Conservation (phyloP, 176 grass and related monocot species). For the Lolium multiflorum region DNA sequence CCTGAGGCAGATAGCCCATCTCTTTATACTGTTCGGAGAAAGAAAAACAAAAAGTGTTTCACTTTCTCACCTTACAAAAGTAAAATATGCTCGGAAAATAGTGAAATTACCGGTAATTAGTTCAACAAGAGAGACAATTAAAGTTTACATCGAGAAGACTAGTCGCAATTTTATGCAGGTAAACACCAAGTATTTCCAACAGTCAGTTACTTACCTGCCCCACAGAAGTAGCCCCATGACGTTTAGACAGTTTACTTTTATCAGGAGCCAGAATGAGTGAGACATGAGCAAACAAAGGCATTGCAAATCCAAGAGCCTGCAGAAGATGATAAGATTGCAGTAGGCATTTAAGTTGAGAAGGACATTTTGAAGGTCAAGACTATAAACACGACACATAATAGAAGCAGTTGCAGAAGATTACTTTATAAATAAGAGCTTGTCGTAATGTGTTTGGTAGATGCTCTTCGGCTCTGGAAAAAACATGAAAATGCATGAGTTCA, state of each 20-base stretch:
- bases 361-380: slow-evolving; percentile 9
- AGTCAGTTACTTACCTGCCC: slow-evolving; percentile 67
- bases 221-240: slow-evolving; percentile 97
- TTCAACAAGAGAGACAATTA: slow-evolving; percentile 9
- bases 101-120: not conserved
- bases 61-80: not conserved
- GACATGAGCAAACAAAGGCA: slow-evolving; percentile 99
- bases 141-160: not conserved
- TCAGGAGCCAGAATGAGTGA: slow-evolving; percentile 98
- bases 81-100: not conserved
- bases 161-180: slow-evolving; percentile 17
- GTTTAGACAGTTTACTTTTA: slow-evolving; percentile 98
- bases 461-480: slow-evolving; percentile 83
- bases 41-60: not conserved
- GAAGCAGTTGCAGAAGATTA: slow-evolving; percentile 38
- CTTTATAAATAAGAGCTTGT: slow-evolving; percentile 98
- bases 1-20: slow-evolving; percentile 98
- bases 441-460: slow-evolving; percentile 98
- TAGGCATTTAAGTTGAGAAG: not conserved
- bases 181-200: slow-evolving; percentile 18
- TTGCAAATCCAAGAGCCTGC: slow-evolving; percentile 92
- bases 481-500: not conserved
- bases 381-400: not conserved
- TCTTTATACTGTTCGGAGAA: slow-evolving; percentile 82
- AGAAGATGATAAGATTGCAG: slow-evolving; percentile 20